Evolutionary conservation across 768 basidiomycete genomes (phyloP), one percentile per base, ranked within the genome.

Genomic region (Podaxis pistillaris): DNA sequence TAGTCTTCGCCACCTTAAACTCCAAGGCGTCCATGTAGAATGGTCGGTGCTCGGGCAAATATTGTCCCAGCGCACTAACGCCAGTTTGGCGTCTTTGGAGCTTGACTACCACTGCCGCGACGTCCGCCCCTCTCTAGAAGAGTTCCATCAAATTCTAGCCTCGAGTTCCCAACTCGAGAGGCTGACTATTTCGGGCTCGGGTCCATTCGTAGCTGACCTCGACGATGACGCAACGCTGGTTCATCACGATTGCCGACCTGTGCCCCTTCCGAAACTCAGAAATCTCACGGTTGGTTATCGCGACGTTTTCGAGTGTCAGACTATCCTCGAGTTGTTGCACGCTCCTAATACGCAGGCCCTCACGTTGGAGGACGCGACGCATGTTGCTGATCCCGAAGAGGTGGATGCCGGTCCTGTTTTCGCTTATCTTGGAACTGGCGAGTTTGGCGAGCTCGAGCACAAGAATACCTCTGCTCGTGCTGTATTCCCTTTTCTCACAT

Each of bases 21-120:
- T 88, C 12, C 75, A 78, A 58, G 86, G 87, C 22, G 84, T 88
- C 3, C 86, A 87, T 68, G 75, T 82, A 36, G 75, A 84, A 46
- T 88, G 83, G 86, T 56, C 71, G 1, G 69, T 76, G 24, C 79
- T 84, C 46, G 74, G 77, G 36, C 55, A 65, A 54, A 68, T 76
- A n/a, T 68, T 79, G 12, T 61, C 65, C 41, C 70, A 68, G 11
- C 52, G 44, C 28, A 60, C 59, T 26, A 56, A 56, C 9, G 64
- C 57, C 4, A 68, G 67, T 2, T 64, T 76, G 52, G 65, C 63
- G 15, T 74, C 53, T 1, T 75, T 86, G 56, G 81, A 82, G 58
- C 76, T 87, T n/a, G 75, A 80, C 9, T 86, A 81, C 53, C 84
- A 83, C 68, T 79, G 78, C 17, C 57, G 65, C n/a, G 78, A 84